phyloP scores from a whole-genome alignment of 2,329 filamentous ascomycete species.

The Epichloe bromicola region DNA sequence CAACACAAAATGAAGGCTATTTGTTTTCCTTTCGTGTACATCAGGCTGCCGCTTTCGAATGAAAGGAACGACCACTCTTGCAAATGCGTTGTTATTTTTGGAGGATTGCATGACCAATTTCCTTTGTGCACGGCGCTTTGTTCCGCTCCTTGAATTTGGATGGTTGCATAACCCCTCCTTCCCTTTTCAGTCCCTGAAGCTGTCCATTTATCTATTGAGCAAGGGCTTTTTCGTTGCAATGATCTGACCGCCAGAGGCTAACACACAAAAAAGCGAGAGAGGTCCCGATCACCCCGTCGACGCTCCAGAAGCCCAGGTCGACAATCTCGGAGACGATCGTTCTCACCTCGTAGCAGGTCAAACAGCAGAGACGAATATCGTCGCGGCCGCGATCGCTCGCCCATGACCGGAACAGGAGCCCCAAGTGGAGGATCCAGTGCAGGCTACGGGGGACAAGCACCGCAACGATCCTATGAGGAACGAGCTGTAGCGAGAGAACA shows the following conservation, averaged over 20 bases:
- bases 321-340: slow-evolving; percentile 58
- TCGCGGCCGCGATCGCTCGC: slow-evolving; percentile 63
- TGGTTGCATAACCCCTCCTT: neutral
- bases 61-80: neutral
- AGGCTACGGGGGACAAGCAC: slow-evolving; percentile 45
- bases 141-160: neutral
- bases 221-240: neutral
- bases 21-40: neutral
- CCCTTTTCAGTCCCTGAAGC: neutral
- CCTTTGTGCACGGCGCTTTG: neutral
- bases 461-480: slow-evolving; percentile 72
- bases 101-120: neutral
- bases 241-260: slow-evolving; percentile 8
- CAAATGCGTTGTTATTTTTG: neutral
- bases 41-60: neutral
- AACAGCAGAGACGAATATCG: slow-evolving; percentile 64
- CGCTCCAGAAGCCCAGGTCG: slow-evolving; percentile 75
- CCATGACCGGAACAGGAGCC: slow-evolving; percentile 66
- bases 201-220: too few relatives aligned
- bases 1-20: neutral
- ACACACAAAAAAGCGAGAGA: slow-evolving; percentile 58
- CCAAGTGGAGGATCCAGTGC: slow-evolving; percentile 56
- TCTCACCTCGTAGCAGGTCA: slow-evolving; percentile 67
- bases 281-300: slow-evolving; percentile 64
- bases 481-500: slow-evolving; percentile 73